Evolutionary conservation across 495 filamentous ascomycete species (phyloP).

Genomic region (Thermothielavioides terrestris): DNA sequence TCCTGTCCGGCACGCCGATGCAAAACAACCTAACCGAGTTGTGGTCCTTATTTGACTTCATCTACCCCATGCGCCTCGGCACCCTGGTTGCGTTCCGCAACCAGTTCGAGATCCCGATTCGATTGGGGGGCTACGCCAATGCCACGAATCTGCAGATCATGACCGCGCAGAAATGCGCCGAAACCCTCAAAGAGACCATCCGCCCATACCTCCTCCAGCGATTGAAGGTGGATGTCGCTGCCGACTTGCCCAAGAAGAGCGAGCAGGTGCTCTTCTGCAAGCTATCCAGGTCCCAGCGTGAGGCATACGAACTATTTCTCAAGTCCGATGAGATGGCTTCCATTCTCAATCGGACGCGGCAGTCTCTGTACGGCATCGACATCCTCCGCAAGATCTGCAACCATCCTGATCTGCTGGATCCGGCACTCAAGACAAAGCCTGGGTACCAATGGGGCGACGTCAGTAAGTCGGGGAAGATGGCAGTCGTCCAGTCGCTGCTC

Average conservation of each 20-base stretch:
- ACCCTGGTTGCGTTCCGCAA: slow-evolving; percentile 82
- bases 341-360: slow-evolving; percentile 63
- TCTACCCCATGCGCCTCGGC: slow-evolving; percentile 90
- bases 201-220: slow-evolving; percentile 89
- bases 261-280: slow-evolving; percentile 95
- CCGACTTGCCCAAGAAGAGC: slow-evolving; percentile 87
- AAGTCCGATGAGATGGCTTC: slow-evolving; percentile 69
- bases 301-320: slow-evolving; percentile 73
- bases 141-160: slow-evolving; percentile 87
- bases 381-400: slow-evolving; percentile 95
- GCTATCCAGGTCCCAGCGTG: slow-evolving; percentile 65
- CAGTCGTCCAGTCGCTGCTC: slow-evolving; percentile 74
- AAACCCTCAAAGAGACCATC: slow-evolving; percentile 83
- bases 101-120: slow-evolving; percentile 88
- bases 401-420: slow-evolving; percentile 79
- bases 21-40: slow-evolving; percentile 97
- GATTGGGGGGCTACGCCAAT: slow-evolving; percentile 84
- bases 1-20: slow-evolving; percentile 91
- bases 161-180: slow-evolving; percentile 82
- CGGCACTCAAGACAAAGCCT: slow-evolving; percentile 46
- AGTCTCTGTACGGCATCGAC: slow-evolving; percentile 81
- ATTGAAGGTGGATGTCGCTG: slow-evolving; percentile 85
- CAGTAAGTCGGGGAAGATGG: slow-evolving; percentile 85
- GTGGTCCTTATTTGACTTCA: slow-evolving; percentile 98
- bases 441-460: slow-evolving; percentile 65